Percentiles rank a stretch among this genome's conserved stretches.
These are phyloP conservation scores for Hansfordia pulvinata DNA, from an alignment of 2,329 filamentous ascomycete genomes.

Conservation along the genomic window DNA sequence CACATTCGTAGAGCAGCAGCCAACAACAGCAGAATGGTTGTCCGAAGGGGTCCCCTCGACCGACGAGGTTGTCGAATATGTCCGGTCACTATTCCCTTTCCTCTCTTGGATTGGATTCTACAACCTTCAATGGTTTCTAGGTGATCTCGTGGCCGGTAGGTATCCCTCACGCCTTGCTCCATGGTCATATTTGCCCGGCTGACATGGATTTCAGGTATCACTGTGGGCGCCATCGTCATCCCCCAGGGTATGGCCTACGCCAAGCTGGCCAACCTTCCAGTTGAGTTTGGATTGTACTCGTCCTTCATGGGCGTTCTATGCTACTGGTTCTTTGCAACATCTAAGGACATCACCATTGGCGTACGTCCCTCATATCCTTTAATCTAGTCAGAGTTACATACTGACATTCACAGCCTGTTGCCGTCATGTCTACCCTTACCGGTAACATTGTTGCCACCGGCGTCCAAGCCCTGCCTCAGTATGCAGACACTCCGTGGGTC, in stretches of 20 bases:
- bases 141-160: conserved; percentile 79
- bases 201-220: conserved; percentile 24
- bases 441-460: conserved; percentile 57
- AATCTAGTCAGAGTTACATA: conserved; percentile 2
- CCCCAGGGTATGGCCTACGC: conserved; percentile 97
- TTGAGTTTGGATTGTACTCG: conserved; percentile 81
- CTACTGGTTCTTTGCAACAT: conserved; percentile 97
- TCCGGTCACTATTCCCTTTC: conserved; percentile 72
- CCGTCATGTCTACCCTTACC: conserved; percentile 84
- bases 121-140: conserved; percentile 77
- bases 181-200: conserved; percentile 5
- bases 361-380: conserved; percentile 33
- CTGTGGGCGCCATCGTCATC: conserved; percentile 60
- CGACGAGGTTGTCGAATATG: conserved; percentile 42
- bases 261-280: conserved; percentile 62
- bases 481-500: conserved; percentile 20
- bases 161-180: conserved; percentile 6
- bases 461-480: conserved; percentile 21
- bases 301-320: conserved; percentile 91
- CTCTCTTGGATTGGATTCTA: conserved; percentile 79
- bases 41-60: conserved; percentile 45
- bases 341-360: conserved; percentile 96
- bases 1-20: conserved; percentile 72
- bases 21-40: conserved; percentile 63
- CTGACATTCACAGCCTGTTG: conserved; percentile 53